phyloP scores from a whole-genome alignment of 805 yeast species.

The Cyberlindnera mississippiensis region DNA sequence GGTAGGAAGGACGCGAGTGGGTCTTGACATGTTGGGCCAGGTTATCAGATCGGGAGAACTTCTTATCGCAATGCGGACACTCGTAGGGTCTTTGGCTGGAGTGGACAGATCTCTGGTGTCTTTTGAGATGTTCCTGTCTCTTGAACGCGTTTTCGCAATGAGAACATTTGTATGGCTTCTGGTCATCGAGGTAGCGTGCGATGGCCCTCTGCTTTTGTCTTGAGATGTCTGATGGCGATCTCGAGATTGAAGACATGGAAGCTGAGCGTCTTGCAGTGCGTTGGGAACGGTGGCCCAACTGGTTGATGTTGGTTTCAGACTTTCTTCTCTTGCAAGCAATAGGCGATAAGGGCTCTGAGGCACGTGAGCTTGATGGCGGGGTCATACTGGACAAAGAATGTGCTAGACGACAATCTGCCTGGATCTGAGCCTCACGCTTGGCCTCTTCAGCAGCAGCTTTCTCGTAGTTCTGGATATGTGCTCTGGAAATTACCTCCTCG shows the following conservation, averaged over 20 bases:
- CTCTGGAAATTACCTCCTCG: conserved; percentile 1
- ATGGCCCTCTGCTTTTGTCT: too few relatives aligned
- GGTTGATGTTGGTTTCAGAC: conserved; percentile 17
- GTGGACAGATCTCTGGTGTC: conserved; percentile 71
- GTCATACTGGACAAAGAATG: too few relatives aligned
- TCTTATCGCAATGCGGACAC: conserved; percentile 57
- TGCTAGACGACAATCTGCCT: neutral
- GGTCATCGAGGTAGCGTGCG: conserved; percentile 27
- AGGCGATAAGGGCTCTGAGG: too few relatives aligned
- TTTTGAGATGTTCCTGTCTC: conserved; percentile 70
- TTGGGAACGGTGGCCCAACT: neutral
- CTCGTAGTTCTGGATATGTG: too few relatives aligned
- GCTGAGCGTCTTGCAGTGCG: neutral
- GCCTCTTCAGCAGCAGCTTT: conserved; percentile 1
- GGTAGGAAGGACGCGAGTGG: conserved; percentile 38
- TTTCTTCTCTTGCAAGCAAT: conserved; percentile 27
- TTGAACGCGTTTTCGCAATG: conserved; percentile 62
- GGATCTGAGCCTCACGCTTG: neutral
- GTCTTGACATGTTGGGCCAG: conserved; percentile 62
- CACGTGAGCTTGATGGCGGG: too few relatives aligned
- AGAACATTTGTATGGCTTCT: conserved; percentile 60
- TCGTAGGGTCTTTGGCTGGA: conserved; percentile 67
- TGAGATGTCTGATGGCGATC: too few relatives aligned
- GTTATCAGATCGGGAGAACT: conserved; percentile 64
- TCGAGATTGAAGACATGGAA: neutral